Conservation (phyloP, 139 green algal species). For the Penium margaritaceum region DNA sequence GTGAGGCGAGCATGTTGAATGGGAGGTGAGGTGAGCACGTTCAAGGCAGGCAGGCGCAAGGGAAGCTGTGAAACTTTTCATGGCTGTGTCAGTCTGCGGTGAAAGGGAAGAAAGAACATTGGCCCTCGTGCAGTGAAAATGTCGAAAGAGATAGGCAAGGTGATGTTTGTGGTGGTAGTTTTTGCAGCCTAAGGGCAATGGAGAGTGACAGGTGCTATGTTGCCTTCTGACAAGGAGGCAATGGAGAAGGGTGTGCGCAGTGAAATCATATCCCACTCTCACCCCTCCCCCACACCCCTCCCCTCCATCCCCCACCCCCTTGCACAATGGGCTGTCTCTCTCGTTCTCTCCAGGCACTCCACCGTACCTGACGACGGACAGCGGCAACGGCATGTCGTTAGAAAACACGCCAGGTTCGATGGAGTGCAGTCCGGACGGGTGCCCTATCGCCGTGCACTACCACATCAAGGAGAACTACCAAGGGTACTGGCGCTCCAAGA, state of each 20-base stretch:
- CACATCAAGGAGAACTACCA: conserved; percentile 39
- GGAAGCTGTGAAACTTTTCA: too few relatives aligned
- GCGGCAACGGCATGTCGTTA: not conserved
- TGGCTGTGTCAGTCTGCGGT: too few relatives aligned
- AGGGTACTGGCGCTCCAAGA: conserved; percentile 19
- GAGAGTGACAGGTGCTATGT: not conserved
- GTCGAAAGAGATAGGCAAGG: too few relatives aligned
- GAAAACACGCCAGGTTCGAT: not conserved
- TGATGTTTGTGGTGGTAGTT: too few relatives aligned
- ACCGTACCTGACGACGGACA: not conserved
- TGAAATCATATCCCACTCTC: not conserved
- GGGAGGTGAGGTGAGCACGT: too few relatives aligned
- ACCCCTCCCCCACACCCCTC: not conserved
- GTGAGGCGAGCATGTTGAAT: too few relatives aligned
- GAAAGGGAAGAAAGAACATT: too few relatives aligned
- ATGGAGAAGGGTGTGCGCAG: not conserved
- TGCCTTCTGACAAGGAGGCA: not conserved
- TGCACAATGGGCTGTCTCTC: not conserved
- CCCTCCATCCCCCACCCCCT: not conserved
- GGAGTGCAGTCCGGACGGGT: conserved; percentile 24
- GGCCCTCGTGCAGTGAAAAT: too few relatives aligned
- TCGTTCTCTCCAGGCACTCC: not conserved
- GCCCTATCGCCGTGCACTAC: conserved; percentile 28
- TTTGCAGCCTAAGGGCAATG: not conserved
- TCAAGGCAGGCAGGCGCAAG: too few relatives aligned